Conservation (phyloP, 148 eudicot genomes). For the Cornus kousa region DNA sequence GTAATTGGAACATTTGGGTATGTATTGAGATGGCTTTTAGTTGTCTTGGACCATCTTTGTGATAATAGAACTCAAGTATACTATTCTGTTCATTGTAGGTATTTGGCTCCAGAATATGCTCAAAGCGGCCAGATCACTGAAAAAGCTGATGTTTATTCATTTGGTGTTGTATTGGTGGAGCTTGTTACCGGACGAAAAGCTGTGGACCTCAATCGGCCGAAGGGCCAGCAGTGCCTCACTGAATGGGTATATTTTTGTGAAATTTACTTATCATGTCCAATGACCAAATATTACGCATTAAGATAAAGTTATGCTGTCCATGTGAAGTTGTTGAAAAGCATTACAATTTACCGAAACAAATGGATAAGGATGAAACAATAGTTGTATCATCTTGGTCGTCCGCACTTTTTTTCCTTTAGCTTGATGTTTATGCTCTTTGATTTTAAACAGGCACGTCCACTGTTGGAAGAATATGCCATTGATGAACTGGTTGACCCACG, state of each 20-base stretch:
- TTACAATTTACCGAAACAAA: not conserved
- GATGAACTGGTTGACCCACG: slow-evolving; percentile 74
- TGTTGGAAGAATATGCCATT: slow-evolving; percentile 62
- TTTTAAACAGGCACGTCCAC: slow-evolving; percentile 67
- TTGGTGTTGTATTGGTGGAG: slow-evolving; percentile 38
- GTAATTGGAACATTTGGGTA: slow-evolving; percentile 44
- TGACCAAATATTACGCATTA: not conserved
- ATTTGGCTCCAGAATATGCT: slow-evolving; percentile 43
- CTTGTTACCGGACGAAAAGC: slow-evolving; percentile 43
- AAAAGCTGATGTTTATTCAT: slow-evolving; percentile 41
- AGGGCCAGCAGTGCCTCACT: slow-evolving; percentile 42
- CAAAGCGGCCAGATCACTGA: slow-evolving; percentile 39
- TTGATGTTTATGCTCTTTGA: not conserved
- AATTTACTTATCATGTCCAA: not conserved
- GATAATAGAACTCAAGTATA: not conserved
- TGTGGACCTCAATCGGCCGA: slow-evolving; percentile 36
- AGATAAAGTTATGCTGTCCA: not conserved
- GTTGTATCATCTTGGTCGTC: not conserved
- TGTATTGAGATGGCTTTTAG: slow-evolving; percentile 4
- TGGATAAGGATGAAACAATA: not conserved
- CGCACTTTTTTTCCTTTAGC: not conserved
- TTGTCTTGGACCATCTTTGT: not conserved
- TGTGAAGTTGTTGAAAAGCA: not conserved
- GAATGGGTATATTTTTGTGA: slow-evolving; percentile 29
- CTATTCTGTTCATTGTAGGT: slow-evolving; percentile 20